A percentile compares a stretch with the other conserved stretches of the same genome.
phyloP scores from a whole-genome alignment of 805 yeast species.

The Candida wancherniae region DNA sequence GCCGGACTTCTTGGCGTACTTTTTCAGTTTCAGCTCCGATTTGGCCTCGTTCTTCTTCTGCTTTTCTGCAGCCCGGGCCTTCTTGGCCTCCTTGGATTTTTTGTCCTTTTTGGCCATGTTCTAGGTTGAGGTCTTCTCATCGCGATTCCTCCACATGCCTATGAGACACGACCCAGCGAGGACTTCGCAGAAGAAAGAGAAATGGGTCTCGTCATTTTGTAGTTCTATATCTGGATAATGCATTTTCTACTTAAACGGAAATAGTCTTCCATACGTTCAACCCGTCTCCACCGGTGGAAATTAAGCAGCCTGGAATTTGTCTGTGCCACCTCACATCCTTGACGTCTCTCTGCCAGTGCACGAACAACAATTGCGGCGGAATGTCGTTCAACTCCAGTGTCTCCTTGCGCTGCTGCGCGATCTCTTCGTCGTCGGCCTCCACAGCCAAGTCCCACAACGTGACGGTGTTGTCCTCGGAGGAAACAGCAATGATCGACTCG shows the following conservation, averaged over 20 bases:
- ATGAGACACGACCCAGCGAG: no score
- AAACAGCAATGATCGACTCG: slow-evolving; percentile 92
- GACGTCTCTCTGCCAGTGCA: slow-evolving; percentile 97
- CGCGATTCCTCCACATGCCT: no score
- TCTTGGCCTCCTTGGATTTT: slow-evolving; percentile 86
- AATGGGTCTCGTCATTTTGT: no score
- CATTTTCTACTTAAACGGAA: slow-evolving; percentile 53
- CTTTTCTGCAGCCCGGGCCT: slow-evolving; percentile 82
- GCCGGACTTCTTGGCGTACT: slow-evolving; percentile 66
- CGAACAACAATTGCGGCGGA: slow-evolving; percentile 93
- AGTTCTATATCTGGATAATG: background rate
- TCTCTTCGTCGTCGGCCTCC: slow-evolving; percentile 96
- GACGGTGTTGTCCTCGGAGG: slow-evolving; percentile 94
- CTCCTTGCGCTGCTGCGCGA: slow-evolving; percentile 76
- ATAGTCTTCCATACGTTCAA: slow-evolving; percentile 94
- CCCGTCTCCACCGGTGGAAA: slow-evolving; percentile 94
- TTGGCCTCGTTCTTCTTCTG: slow-evolving; percentile 70
- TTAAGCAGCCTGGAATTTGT: slow-evolving; percentile 94
- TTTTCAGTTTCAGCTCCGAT: slow-evolving; percentile 69
- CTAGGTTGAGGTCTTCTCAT: no score
- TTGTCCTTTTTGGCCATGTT: slow-evolving; percentile 91
- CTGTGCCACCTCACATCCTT: slow-evolving; percentile 98
- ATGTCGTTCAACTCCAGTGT: slow-evolving; percentile 78
- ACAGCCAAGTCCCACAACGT: slow-evolving; percentile 98
- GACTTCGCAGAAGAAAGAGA: no score